Base-by-base conservation (phyloP, 139 green algal species). In the Asterochloris sp. region DNA sequence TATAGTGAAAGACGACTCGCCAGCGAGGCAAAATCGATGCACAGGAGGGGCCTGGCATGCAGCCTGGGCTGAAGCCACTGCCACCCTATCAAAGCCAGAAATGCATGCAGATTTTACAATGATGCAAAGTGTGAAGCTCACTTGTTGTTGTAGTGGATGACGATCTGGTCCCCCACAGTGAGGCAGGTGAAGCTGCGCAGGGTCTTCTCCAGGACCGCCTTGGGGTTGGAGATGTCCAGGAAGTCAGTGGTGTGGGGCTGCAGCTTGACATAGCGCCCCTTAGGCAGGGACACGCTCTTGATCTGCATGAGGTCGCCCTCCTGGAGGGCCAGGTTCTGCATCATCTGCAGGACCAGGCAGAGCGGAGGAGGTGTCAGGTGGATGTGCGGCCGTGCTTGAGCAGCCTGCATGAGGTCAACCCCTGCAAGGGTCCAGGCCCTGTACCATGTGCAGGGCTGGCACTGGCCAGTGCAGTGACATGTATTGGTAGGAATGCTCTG, bases 231-330 rank as follows among this genome's bases (percentile, higher is more conserved):
- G 86, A 99, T 99, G 85, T 99, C 95, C 27, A 99, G 83, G 73
- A 99, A 99, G 86, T 99, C 96, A 54, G 86, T 95, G 11, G 96
- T 98, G 80, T 98, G 93, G 15, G 97, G 97, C 88, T 98, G 96
- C 71, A 99, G 89, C 90, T 99, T 99, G 11, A 98, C 93, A 81
- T 94, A 99, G 2, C 83, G 94, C 69, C 96, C 96, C 89, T 99
- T 99, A 23, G 93, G 94, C 73, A 99, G 92, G 0, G 89, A 94
- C 27, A 93, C 93, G 80, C 88, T 96, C 75, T 83, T 87, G 76
- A 99, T 87, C 13, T 87, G 90, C 8, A 99, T 91, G 19, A 98
- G 82, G 71, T 98, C 92, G 13, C 97, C 97, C 83, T 98, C 97
- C 60, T 91, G 80, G 21, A 99, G 83, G 61, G 97, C 79, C 83